Evolutionary conservation across 2,329 filamentous ascomycete species (phyloP).

Genomic region (Scedosporium minutisporum): DNA sequence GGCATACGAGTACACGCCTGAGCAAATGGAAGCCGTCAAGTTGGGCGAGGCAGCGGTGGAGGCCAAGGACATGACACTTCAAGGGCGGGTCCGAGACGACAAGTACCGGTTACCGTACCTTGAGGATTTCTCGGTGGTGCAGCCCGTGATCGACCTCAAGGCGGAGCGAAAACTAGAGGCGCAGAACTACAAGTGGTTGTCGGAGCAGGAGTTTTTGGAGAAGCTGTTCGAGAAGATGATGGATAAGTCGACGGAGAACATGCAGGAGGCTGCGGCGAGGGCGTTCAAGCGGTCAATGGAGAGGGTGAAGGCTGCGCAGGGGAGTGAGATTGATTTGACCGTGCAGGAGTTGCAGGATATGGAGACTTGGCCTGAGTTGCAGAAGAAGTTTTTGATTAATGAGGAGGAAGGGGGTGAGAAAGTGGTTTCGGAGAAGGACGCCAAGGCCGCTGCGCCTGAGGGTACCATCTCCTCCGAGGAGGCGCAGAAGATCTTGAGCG

Average conservation of each 20-base stretch:
- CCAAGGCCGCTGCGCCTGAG: constrained; percentile 20
- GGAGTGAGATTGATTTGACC: constrained; percentile 38
- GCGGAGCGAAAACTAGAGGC: constrained; percentile 39
- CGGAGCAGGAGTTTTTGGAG: constrained; percentile 44
- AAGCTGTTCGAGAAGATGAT: constrained; percentile 20
- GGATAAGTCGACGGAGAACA: constrained; percentile 44
- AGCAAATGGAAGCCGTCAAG: constrained; percentile 73
- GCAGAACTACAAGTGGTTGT: constrained; percentile 47
- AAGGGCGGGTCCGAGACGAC: constrained; percentile 64
- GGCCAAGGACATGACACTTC: constrained; percentile 61
- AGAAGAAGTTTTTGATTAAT: constrained; percentile 14
- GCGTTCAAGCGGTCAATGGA: constrained; percentile 32
- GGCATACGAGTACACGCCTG: constrained; percentile 71
- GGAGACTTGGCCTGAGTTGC: constrained; percentile 21
- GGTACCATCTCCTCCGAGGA: constrained; percentile 13
- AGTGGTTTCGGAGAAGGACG: constrained; percentile 20
- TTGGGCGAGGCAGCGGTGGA: constrained; percentile 71
- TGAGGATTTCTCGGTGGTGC: constrained; percentile 71
- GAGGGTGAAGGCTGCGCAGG: constrained; percentile 30
- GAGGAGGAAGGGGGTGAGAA: constrained; percentile 12
- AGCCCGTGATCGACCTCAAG: constrained; percentile 68
- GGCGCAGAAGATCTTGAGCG: constrained; percentile 10
- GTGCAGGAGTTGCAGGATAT: constrained; percentile 29
- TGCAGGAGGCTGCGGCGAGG: constrained; percentile 31
- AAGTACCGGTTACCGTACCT: constrained; percentile 64